Conservation (phyloP, 495 filamentous ascomycete genomes). For the Penicillium paxilli region DNA sequence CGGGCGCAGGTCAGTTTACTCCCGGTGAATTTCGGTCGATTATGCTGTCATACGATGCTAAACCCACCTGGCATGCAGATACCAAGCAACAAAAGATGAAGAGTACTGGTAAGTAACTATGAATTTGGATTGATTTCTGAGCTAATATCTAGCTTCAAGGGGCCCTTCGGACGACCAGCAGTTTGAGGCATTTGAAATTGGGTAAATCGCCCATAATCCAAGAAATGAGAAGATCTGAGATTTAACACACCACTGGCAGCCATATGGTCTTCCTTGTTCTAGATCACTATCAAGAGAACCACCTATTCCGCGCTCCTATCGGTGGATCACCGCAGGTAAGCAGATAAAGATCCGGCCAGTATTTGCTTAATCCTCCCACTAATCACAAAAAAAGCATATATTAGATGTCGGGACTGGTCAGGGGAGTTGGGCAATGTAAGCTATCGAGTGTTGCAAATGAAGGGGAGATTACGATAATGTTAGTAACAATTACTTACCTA, state of each 20-base stretch:
- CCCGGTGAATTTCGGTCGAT: background rate
- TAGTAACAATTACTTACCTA: background rate
- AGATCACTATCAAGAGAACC: slow-evolving; percentile 2
- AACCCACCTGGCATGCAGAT: background rate
- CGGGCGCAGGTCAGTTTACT: slow-evolving; percentile 1
- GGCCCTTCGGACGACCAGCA: slow-evolving; percentile 14
- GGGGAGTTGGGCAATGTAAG: slow-evolving; percentile 11
- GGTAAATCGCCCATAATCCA: slow-evolving; percentile 7
- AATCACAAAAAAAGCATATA: background rate
- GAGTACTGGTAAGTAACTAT: slow-evolving; percentile 1
- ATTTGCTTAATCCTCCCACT: background rate
- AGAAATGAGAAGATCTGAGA: background rate
- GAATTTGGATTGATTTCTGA: background rate
- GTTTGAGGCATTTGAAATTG: slow-evolving; percentile 13
- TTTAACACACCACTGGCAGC: background rate
- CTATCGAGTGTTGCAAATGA: no score
- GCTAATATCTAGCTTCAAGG: background rate
- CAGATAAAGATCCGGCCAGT: background rate
- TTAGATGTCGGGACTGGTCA: slow-evolving; percentile 15
- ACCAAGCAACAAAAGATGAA: slow-evolving; percentile 5
- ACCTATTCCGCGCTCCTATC: slow-evolving; percentile 8
- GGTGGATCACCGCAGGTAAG: background rate
- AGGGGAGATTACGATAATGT: background rate
- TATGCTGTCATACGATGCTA: background rate
- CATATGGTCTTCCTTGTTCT: slow-evolving; percentile 1